These are phyloP conservation scores for Pseudofabraea citricarpa DNA, from an alignment of 2,329 filamentous ascomycete genomes.

Conservation along the genomic window DNA sequence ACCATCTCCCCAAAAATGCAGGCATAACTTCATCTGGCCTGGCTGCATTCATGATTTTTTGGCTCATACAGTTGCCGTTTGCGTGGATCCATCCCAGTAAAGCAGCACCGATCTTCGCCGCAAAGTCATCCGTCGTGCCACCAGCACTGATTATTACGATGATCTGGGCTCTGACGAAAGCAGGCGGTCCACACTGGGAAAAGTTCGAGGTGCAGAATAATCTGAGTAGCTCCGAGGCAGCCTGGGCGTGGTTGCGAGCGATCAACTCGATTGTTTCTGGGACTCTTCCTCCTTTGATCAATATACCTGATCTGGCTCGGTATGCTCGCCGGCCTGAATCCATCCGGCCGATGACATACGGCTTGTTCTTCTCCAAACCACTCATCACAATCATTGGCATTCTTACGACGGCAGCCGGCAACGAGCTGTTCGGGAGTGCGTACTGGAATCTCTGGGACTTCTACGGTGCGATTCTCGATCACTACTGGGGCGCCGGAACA, in stretches of 20 bases:
- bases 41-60: slow-evolving; percentile 47
- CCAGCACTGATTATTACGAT: slow-evolving; percentile 53
- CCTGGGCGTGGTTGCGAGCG: background rate
- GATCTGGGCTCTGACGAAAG: slow-evolving; percentile 46
- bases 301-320: slow-evolving; percentile 35
- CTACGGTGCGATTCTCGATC: slow-evolving; percentile 29
- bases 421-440: slow-evolving; percentile 40
- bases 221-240: background rate
- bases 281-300: slow-evolving; percentile 28
- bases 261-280: slow-evolving; percentile 25
- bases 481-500: slow-evolving; percentile 27
- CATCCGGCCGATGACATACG: background rate
- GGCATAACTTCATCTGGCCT: slow-evolving; percentile 47
- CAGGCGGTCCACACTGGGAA: background rate
- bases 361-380: slow-evolving; percentile 2
- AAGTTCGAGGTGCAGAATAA: background rate
- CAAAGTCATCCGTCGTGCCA: slow-evolving; percentile 44
- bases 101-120: slow-evolving; percentile 43
- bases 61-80: slow-evolving; percentile 40
- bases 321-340: slow-evolving; percentile 24
- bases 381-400: slow-evolving; percentile 39
- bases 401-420: slow-evolving; percentile 46
- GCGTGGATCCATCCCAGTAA: slow-evolving; percentile 4
- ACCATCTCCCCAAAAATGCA: slow-evolving; percentile 35
- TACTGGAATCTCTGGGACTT: slow-evolving; percentile 39